phyloP scores from a whole-genome alignment of 106 monocot species.

The Alisma plantagoaquatica region DNA sequence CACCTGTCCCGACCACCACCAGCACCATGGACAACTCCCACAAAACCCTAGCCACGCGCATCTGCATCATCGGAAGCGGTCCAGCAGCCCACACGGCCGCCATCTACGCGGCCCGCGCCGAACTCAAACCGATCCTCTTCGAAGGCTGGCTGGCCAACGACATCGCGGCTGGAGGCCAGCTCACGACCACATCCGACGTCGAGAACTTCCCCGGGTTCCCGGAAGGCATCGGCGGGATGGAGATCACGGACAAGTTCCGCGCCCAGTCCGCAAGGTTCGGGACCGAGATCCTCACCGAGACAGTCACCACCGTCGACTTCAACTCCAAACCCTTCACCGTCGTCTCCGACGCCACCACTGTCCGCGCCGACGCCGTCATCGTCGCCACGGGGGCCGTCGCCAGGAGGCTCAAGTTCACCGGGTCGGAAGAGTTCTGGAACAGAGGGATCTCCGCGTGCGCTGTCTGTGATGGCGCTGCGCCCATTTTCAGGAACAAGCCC shows the following conservation, averaged over 20 bases:
- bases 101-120: conserved; percentile 84
- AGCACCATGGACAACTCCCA: conserved; percentile 9
- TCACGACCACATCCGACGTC: conserved; percentile 94
- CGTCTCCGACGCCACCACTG: conserved; percentile 34
- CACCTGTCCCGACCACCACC: conserved; percentile 9
- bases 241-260: conserved; percentile 74
- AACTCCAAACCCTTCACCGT: conserved; percentile 48
- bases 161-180: conserved; percentile 89
- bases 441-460: conserved; percentile 91
- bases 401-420: conserved; percentile 61
- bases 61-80: conserved; percentile 97
- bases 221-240: conserved; percentile 63
- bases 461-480: conserved; percentile 92
- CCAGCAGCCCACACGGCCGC: conserved; percentile 89
- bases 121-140: conserved; percentile 78
- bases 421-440: conserved; percentile 65
- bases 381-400: conserved; percentile 95
- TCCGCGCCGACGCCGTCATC: conserved; percentile 62
- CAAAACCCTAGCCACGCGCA: conserved; percentile 24
- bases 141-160: conserved; percentile 90
- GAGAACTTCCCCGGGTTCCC: conserved; percentile 98
- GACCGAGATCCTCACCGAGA: conserved; percentile 67
- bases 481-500: conserved; percentile 69
- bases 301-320: conserved; percentile 66
- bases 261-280: conserved; percentile 56